These are phyloP conservation scores for Fusarium sterilihyphosum DNA, from an alignment of 2,329 filamentous ascomycete species.

Conservation along the genomic window DNA sequence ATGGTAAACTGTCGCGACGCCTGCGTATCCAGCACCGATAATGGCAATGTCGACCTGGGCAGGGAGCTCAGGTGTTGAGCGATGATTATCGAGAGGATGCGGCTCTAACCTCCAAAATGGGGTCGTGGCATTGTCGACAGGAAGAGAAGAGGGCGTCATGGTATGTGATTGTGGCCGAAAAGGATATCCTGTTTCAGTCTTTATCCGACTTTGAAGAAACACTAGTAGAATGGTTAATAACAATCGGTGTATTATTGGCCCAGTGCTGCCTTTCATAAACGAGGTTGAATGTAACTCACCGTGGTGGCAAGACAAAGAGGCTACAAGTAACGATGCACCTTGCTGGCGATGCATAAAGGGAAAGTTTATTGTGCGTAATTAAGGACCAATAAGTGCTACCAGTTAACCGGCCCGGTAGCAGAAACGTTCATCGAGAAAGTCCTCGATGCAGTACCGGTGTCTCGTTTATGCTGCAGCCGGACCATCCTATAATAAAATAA, in stretches of 20 bases:
- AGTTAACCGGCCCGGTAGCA: neutral
- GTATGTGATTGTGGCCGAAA: neutral
- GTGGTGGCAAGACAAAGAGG: neutral
- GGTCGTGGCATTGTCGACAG: neutral
- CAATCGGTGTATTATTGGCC: neutral
- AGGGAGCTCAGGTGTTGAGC: neutral
- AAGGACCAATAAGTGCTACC: too few species aligned
- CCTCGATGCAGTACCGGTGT: neutral
- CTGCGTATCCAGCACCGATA: neutral
- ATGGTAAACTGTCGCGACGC: neutral
- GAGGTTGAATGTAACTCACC: neutral
- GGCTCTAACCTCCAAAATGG: conserved; percentile 1
- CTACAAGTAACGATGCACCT: neutral
- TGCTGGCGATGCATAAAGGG: neutral
- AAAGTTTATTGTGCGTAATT: accelerated
- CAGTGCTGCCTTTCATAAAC: accelerated
- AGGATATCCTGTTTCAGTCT: neutral
- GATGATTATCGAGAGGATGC: neutral
- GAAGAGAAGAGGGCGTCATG: neutral
- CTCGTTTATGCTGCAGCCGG: too few species aligned
- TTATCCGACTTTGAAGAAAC: neutral
- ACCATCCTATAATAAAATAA: neutral
- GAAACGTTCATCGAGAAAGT: accelerated
- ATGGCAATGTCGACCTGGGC: neutral
- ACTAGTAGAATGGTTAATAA: neutral